These are phyloP conservation scores for Ormosia semicastrata DNA, from an alignment of 306 rosid genomes.

Conservation along the genomic window DNA sequence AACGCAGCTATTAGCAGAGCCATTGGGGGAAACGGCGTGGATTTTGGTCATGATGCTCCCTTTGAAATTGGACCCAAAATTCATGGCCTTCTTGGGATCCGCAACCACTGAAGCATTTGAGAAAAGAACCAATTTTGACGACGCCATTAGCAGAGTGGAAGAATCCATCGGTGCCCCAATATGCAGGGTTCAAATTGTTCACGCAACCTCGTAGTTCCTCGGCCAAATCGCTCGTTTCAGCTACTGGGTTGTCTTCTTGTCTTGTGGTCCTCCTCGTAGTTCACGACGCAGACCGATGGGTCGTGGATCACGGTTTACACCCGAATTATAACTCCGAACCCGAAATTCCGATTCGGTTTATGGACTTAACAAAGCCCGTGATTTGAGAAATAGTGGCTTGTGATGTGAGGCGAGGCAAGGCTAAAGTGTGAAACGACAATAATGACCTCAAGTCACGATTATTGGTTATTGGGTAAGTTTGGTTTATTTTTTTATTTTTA, in stretches of 20 bases:
- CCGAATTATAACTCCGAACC: background rate
- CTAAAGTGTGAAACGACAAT: background rate
- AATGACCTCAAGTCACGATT: background rate
- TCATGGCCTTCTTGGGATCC: background rate
- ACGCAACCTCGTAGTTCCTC: constrained; percentile 4
- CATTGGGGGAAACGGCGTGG: constrained; percentile 46
- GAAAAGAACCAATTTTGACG: constrained; percentile 24
- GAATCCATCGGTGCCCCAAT: constrained; percentile 38
- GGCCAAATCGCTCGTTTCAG: constrained; percentile 32
- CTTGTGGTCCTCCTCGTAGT: constrained; percentile 1
- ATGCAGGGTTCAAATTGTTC: background rate
- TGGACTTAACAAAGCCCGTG: background rate
- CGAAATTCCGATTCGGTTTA: background rate
- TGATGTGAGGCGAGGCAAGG: background rate
- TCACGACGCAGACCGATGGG: constrained; percentile 18
- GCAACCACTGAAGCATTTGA: constrained; percentile 28
- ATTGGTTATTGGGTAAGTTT: too few species aligned
- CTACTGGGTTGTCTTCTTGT: background rate
- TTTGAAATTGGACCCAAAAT: constrained; percentile 27
- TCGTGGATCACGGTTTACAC: background rate
- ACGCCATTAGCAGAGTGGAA: constrained; percentile 45
- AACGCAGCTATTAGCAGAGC: constrained; percentile 47
- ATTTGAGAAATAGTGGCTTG: background rate
- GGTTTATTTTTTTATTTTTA: too few species aligned
- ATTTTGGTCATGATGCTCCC: constrained; percentile 18